These are phyloP conservation scores for Echeveria elegans DNA, from an alignment of 164 flowering plant species.

Conservation along the genomic window DNA sequence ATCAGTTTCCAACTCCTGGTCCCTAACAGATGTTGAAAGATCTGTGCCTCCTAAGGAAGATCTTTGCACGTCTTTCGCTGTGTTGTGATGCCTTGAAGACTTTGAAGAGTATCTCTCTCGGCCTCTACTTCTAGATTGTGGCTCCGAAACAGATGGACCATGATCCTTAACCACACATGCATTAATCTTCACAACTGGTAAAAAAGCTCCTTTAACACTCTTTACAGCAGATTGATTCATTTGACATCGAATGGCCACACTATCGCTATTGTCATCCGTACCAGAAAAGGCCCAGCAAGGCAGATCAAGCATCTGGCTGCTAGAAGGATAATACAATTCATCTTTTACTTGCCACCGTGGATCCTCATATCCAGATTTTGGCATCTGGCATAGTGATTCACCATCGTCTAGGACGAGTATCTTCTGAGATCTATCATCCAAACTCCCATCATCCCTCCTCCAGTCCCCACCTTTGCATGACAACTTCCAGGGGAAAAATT, in stretches of 20 bases:
- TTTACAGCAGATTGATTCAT: conserved; percentile 31
- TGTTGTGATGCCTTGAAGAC: conserved; percentile 31
- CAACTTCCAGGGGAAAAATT: conserved; percentile 67
- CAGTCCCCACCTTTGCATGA: conserved; percentile 96
- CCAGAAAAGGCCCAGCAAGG: conserved; percentile 81
- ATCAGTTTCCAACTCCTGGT: conserved; percentile 25
- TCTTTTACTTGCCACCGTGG: conserved; percentile 78
- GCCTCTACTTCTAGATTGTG: conserved; percentile 45
- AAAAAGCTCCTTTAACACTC: conserved; percentile 64
- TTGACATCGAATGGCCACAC: no score
- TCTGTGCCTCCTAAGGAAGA: conserved; percentile 36
- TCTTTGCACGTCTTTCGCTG: conserved; percentile 42
- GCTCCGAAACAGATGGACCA: conserved; percentile 61
- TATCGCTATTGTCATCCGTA: no score
- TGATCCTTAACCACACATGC: conserved; percentile 83
- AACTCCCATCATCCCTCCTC: conserved; percentile 76
- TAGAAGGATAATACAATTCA: conserved; percentile 69
- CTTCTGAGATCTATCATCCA: conserved; percentile 52
- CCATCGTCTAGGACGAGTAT: conserved; percentile 84
- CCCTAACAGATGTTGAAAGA: conserved; percentile 23
- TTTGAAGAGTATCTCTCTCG: conserved; percentile 55
- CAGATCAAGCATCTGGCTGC: conserved; percentile 64
- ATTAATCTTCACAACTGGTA: conserved; percentile 83
- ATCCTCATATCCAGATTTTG: conserved; percentile 75
- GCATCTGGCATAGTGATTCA: conserved; percentile 82